Evolutionary conservation across 305 asterid species (phyloP).

Genomic region (Fraxinus sp.): DNA sequence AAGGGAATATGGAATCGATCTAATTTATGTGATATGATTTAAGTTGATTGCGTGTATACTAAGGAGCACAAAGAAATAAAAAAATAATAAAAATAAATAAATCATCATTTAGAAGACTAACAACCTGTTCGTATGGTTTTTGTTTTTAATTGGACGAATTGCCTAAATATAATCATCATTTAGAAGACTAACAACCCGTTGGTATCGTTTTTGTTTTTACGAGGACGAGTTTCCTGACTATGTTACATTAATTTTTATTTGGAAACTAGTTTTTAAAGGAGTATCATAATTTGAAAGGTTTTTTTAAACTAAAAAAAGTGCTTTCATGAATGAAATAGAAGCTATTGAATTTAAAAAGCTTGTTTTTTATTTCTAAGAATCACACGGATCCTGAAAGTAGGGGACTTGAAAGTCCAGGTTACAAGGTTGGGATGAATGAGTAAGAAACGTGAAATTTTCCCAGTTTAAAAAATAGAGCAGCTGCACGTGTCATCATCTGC

Average conservation of each 20-base stretch:
- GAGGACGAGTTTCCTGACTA: background rate
- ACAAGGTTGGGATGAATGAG: background rate
- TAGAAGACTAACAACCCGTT: too few relatives aligned
- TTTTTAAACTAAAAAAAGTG: too few relatives aligned
- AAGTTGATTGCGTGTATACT: background rate
- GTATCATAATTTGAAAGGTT: too few relatives aligned
- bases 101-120: background rate
- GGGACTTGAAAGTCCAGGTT: background rate
- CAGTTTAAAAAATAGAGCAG: background rate
- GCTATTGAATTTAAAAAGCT: background rate
- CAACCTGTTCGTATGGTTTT: too few relatives aligned
- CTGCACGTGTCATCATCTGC: background rate
- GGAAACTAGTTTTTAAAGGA: background rate
- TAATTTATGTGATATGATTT: background rate
- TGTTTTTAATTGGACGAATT: too few relatives aligned
- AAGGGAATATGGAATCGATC: background rate
- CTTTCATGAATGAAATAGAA: too few relatives aligned
- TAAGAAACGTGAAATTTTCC: background rate
- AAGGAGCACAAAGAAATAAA: background rate
- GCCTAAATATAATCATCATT: too few relatives aligned
- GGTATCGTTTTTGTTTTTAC: background rate
- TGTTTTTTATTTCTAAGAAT: background rate
- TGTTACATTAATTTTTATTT: too few relatives aligned
- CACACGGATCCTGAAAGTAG: background rate
- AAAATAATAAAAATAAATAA: too few relatives aligned